Conservation (phyloP, 2,329 filamentous ascomycete genomes). For the Talaromyces sp. region DNA sequence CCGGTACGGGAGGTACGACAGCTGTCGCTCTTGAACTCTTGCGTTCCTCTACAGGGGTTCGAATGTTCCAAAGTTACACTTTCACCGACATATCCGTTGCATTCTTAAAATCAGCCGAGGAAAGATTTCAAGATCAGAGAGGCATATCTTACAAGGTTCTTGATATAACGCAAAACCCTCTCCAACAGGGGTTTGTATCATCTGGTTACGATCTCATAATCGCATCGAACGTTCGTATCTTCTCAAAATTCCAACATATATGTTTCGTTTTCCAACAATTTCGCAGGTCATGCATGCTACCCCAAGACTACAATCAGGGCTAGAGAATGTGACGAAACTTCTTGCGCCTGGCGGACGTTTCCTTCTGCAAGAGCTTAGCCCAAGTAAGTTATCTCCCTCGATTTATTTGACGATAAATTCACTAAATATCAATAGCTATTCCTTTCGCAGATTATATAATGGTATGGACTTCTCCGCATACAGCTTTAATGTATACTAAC, state of each 20-base stretch:
- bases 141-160: conserved; percentile 20
- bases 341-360: conserved; percentile 40
- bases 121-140: conserved; percentile 15
- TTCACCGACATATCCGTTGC: conserved; percentile 25
- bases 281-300: conserved; percentile 29
- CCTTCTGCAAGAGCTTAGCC: conserved; percentile 33
- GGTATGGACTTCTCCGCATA: conserved; percentile 15
- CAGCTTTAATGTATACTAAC: conserved; percentile 13
- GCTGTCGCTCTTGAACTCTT: neutral
- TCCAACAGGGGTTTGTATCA: conserved; percentile 22
- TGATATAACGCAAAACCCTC: conserved; percentile 22
- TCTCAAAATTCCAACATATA: neutral
- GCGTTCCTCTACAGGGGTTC: neutral
- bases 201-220: conserved; percentile 26
- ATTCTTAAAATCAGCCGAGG: conserved; percentile 21
- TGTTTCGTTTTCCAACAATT: neutral
- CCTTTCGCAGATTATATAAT: neutral
- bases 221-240: conserved; percentile 16
- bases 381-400: neutral
- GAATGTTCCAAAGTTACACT: conserved; percentile 13
- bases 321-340: conserved; percentile 20
- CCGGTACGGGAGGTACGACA: conserved; percentile 13
- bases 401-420: neutral
- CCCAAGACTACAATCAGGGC: conserved; percentile 12
- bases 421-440: neutral